A percentile compares a stretch with the other conserved stretches of the same genome.
These are phyloP conservation scores for Petrea volubilis DNA, from an alignment of 257 asterid genomes.

Conservation along the genomic window DNA sequence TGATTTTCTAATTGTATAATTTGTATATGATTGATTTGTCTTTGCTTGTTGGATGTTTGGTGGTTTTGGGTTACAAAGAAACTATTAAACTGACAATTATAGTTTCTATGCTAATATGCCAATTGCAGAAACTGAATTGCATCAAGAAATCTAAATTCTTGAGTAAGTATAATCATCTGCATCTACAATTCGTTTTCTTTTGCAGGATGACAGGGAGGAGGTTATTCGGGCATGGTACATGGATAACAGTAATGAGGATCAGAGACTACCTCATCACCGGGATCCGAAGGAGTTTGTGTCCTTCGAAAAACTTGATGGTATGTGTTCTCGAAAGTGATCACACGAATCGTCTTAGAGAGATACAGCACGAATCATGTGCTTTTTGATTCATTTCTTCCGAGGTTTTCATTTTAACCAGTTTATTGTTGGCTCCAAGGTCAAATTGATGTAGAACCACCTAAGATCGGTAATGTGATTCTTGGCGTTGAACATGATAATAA, in stretches of 20 bases:
- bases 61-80: background rate
- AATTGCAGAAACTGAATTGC: too few species aligned
- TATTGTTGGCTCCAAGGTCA: background rate
- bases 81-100: background rate
- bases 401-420: background rate
- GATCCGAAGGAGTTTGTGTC: slow-evolving; percentile 65
- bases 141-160: background rate
- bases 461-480: background rate
- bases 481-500: too few species aligned
- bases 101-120: background rate
- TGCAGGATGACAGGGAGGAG: slow-evolving; percentile 61
- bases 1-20: too few species aligned
- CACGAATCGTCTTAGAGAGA: background rate
- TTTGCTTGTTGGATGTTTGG: background rate
- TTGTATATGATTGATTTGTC: too few species aligned
- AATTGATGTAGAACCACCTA: background rate
- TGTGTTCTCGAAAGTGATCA: background rate
- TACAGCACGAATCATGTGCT: background rate
- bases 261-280: slow-evolving; percentile 74
- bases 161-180: background rate
- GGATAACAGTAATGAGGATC: slow-evolving; percentile 71
- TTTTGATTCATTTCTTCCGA: background rate
- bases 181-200: slow-evolving; percentile 7
- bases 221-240: slow-evolving; percentile 80
- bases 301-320: slow-evolving; percentile 70